Percentiles rank a stretch among this genome's conserved stretches.
phyloP scores from a whole-genome alignment of 129 eudicot species.

The Saussurea involucrata region DNA sequence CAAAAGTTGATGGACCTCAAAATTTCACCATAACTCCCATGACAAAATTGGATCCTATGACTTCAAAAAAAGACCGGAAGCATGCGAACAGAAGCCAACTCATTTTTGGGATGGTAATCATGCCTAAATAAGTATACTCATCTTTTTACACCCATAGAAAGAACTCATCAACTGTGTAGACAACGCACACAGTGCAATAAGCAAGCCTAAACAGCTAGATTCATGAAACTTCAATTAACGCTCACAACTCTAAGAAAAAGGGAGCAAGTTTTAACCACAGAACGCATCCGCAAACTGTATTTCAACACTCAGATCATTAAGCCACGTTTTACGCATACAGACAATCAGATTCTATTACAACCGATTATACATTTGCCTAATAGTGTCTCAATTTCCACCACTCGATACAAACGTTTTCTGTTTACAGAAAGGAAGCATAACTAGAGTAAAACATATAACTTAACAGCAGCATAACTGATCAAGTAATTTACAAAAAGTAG shows the following conservation, averaged over 20 bases:
- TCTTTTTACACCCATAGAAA: neutral
- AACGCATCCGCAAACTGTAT: neutral
- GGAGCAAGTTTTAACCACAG: neutral
- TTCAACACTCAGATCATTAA: slow-evolving; percentile 7
- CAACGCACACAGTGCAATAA: neutral
- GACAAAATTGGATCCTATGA: neutral
- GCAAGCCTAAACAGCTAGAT: neutral
- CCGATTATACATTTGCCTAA: neutral
- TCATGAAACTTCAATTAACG: neutral
- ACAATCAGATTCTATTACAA: neutral
- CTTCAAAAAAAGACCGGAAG: neutral
- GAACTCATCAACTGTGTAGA: neutral
- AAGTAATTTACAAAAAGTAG: neutral
- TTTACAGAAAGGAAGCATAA: neutral
- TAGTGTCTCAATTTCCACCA: neutral
- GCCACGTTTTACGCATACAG: neutral
- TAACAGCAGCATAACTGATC: slow-evolving; percentile 3
- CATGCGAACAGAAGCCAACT: neutral
- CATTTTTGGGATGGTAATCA: neutral
- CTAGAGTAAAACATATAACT: neutral
- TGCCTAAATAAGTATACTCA: neutral
- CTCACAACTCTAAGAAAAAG: neutral
- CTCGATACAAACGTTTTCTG: neutral
- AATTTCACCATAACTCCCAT: neutral
- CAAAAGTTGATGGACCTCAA: neutral